Evolutionary conservation across 2,329 filamentous ascomycete species (phyloP).

Genomic region (Elsinoe batatas): DNA sequence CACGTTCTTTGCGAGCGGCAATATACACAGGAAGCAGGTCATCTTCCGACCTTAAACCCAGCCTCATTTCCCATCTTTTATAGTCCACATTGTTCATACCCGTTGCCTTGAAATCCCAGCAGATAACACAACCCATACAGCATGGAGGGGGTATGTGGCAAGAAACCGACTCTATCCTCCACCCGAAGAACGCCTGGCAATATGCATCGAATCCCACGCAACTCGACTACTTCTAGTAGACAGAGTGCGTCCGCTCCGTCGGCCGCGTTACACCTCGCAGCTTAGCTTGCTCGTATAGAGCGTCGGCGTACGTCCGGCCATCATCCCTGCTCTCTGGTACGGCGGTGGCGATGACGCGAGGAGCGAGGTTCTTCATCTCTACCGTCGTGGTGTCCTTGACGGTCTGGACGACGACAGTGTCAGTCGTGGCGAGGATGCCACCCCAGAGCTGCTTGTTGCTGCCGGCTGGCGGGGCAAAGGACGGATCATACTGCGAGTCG

Average conservation of each 20-base stretch:
- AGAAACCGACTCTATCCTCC: not conserved
- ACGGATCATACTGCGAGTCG: conserved; percentile 3
- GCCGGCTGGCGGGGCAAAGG: not conserved
- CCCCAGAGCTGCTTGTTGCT: conserved; percentile 23
- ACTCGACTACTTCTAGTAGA: not conserved
- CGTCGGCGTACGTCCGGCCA: conserved; percentile 33
- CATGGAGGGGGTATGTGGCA: conserved; percentile 1
- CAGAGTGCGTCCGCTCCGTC: conserved; percentile 5
- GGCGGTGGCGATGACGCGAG: conserved; percentile 14
- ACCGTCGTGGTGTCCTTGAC: conserved; percentile 22
- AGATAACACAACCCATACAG: not conserved
- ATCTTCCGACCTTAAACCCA: not conserved
- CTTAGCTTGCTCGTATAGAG: conserved; percentile 20
- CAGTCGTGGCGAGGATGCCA: conserved; percentile 29
- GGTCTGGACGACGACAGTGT: conserved; percentile 22
- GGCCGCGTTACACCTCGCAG: conserved; percentile 6
- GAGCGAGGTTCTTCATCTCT: conserved; percentile 20
- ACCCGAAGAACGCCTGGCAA: not conserved
- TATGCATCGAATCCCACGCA: not conserved
- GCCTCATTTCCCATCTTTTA: not conserved
- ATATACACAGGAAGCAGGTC: conserved; percentile 5
- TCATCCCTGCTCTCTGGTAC: conserved; percentile 27
- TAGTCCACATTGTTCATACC: no score
- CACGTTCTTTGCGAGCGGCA: not conserved
- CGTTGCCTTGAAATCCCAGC: not conserved